phyloP scores from a whole-genome alignment of 306 rosid species.

The Canavalia gladiata region DNA sequence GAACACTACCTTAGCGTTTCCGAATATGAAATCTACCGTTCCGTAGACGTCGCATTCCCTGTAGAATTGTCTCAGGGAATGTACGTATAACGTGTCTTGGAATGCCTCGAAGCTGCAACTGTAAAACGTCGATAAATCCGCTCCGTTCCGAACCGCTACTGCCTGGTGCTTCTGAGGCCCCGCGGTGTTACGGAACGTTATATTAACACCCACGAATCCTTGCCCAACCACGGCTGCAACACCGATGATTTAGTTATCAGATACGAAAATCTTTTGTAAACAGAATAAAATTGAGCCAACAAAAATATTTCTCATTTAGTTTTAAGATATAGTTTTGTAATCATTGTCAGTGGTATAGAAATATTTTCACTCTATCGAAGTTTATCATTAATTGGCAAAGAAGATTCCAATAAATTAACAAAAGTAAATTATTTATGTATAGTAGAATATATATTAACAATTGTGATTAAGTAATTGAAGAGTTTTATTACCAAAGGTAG shows the following conservation, averaged over 20 bases:
- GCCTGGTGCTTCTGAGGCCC: constrained; percentile 94
- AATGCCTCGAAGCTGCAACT: constrained; percentile 91
- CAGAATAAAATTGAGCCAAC: no score
- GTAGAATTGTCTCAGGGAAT: constrained; percentile 88
- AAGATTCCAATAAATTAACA: no score
- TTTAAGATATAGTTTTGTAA: no score
- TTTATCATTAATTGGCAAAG: no score
- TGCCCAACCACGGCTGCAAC: constrained; percentile 74
- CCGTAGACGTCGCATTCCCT: constrained; percentile 88
- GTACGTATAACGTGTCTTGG: constrained; percentile 89
- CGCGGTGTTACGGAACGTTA: constrained; percentile 85
- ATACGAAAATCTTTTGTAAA: background rate
- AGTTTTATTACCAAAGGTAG: constrained; percentile 73
- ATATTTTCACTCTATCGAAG: no score
- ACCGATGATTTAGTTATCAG: background rate
- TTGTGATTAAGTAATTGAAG: background rate
- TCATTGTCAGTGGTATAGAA: no score
- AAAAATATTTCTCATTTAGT: no score
- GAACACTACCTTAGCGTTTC: constrained; percentile 86
- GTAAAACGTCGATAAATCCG: constrained; percentile 86
- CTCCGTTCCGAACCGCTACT: constrained; percentile 81
- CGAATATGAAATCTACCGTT: constrained; percentile 95
- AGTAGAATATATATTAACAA: no score
- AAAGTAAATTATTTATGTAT: no score
- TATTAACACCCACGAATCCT: constrained; percentile 86